Conservation (phyloP, 164 flowering plant genomes). For the Echeveria elegans region DNA sequence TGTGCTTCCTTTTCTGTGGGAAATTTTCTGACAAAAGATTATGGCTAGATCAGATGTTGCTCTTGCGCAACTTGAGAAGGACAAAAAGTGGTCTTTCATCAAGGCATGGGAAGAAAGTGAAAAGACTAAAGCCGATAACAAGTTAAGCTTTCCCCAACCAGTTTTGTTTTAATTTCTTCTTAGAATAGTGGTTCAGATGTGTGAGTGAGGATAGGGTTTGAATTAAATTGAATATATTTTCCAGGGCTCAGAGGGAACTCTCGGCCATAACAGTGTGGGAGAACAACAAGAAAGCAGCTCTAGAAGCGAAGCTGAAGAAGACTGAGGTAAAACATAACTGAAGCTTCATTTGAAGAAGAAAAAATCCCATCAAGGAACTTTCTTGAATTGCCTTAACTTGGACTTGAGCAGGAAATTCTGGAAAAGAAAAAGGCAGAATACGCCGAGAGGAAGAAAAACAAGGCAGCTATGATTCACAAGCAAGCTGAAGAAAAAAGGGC, state of each 20-base stretch:
- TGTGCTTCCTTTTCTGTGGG: background rate
- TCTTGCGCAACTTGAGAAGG: slow-evolving; percentile 33
- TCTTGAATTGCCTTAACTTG: too few relatives aligned
- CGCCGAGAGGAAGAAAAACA: slow-evolving; percentile 43
- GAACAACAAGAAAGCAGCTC: slow-evolving; percentile 50
- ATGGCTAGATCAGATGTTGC: slow-evolving; percentile 30
- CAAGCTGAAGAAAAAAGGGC: slow-evolving; percentile 48
- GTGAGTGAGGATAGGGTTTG: too few relatives aligned
- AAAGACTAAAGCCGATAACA: slow-evolving; percentile 44
- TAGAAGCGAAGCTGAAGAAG: slow-evolving; percentile 56
- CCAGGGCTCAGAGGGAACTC: slow-evolving; percentile 61
- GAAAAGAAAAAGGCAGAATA: slow-evolving; percentile 46
- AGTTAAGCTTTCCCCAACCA: slow-evolving; percentile 16
- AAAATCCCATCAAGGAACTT: too few relatives aligned
- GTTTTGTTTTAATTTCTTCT: too few relatives aligned
- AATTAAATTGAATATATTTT: slow-evolving; percentile 7
- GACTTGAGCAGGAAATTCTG: slow-evolving; percentile 35
- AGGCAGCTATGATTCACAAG: slow-evolving; percentile 36
- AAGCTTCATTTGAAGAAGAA: too few relatives aligned
- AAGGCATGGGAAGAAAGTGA: slow-evolving; percentile 59
- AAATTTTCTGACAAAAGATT: background rate
- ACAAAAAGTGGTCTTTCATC: slow-evolving; percentile 35
- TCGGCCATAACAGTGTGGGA: slow-evolving; percentile 61
- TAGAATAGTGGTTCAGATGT: too few relatives aligned
- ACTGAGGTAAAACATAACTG: slow-evolving; percentile 37